Evolutionary conservation across 1,284 basidiomycete genomes (phyloP).

Genomic region (Waitea zeae): DNA sequence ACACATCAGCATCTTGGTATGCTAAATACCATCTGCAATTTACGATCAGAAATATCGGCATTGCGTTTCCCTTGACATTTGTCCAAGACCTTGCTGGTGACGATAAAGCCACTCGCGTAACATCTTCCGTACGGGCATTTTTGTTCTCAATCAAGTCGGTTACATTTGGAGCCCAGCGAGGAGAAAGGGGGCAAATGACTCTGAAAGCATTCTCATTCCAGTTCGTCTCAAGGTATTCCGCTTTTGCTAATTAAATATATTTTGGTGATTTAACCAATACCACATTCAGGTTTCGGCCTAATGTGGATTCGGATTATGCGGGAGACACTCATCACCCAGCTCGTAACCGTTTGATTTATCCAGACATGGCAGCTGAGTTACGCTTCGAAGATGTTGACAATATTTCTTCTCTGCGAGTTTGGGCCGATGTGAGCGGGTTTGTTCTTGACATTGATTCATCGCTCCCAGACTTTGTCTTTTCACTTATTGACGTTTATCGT

Average conservation of each 20-base stretch:
- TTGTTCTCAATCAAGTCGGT: constrained; percentile 67
- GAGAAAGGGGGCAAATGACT: constrained; percentile 61
- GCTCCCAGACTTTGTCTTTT: constrained; percentile 65
- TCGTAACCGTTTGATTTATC: constrained; percentile 63
- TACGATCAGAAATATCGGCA: constrained; percentile 53
- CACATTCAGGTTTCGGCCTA: constrained; percentile 54
- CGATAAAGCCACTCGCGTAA: constrained; percentile 17
- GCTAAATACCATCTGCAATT: constrained; percentile 49
- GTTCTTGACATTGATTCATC: constrained; percentile 71
- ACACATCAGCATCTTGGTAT: constrained; percentile 38
- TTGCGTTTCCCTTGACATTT: constrained; percentile 66
- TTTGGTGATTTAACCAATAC: constrained; percentile 2
- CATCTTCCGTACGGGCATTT: constrained; percentile 52
- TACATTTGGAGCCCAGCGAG: constrained; percentile 53
- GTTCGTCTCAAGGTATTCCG: constrained; percentile 65
- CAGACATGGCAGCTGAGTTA: constrained; percentile 64
- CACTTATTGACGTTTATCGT: constrained; percentile 72
- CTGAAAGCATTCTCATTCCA: constrained; percentile 67
- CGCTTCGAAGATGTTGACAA: constrained; percentile 33
- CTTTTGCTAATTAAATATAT: constrained; percentile 9
- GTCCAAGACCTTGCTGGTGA: constrained; percentile 31
- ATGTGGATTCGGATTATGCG: constrained; percentile 48
- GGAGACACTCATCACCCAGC: constrained; percentile 55
- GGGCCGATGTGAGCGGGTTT: constrained; percentile 73
- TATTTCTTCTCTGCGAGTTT: constrained; percentile 43